phyloP scores from a whole-genome alignment of 306 rosid species.

The Comarum palustre region DNA sequence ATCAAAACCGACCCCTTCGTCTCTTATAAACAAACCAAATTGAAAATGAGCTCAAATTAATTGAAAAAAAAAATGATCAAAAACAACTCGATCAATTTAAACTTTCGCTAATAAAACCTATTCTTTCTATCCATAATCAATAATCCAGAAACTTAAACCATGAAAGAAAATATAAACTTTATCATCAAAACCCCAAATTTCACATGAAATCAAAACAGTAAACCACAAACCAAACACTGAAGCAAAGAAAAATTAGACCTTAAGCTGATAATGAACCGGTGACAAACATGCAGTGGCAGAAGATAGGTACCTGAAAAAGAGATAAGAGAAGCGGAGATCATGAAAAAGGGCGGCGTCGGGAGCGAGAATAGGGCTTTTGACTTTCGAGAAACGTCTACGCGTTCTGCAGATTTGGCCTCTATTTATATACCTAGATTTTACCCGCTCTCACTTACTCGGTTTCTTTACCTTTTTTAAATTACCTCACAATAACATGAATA shows the following conservation, averaged over 20 bases:
- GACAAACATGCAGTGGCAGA: background rate
- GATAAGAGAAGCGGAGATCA: background rate
- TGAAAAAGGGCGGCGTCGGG: background rate
- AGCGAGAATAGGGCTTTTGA: conserved; percentile 7
- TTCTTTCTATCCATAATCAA: background rate
- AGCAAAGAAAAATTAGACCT: background rate
- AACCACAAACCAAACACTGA: background rate
- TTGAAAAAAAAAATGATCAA: too few relatives aligned
- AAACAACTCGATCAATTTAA: background rate
- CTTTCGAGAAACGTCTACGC: background rate
- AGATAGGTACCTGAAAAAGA: background rate
- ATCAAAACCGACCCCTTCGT: too few relatives aligned
- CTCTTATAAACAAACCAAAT: too few relatives aligned
- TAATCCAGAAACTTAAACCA: background rate
- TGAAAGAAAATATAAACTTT: background rate
- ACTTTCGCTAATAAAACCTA: background rate
- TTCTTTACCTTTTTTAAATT: too few relatives aligned
- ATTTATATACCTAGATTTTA: too few relatives aligned
- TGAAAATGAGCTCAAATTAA: conserved; percentile 9
- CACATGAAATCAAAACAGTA: background rate
- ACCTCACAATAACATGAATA: too few relatives aligned
- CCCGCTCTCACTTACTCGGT: too few relatives aligned
- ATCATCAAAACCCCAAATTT: background rate
- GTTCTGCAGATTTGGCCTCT: background rate
- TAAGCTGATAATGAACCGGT: background rate